phyloP scores from a whole-genome alignment of 441 rosid genomes.

The Eruca vesicaria region DNA sequence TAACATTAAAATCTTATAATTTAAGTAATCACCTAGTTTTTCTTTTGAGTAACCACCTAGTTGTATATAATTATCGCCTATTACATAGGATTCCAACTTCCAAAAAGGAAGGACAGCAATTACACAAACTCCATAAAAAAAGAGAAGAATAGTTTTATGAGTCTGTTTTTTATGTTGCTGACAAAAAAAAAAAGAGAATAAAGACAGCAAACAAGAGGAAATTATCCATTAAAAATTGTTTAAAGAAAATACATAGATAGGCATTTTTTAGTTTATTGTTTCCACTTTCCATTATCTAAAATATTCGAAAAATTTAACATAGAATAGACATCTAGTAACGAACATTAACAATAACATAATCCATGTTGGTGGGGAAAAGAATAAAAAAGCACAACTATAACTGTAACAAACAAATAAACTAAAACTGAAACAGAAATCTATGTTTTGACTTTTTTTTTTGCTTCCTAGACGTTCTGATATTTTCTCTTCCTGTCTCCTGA shows the following conservation, averaged over 20 bases:
- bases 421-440: background rate
- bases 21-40: too few relatives aligned
- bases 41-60: too few relatives aligned
- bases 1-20: too few relatives aligned
- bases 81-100: too few relatives aligned
- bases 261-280: background rate
- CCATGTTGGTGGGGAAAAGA: background rate
- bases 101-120: too few relatives aligned
- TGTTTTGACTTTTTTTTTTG: background rate
- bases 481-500: background rate
- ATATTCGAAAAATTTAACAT: background rate
- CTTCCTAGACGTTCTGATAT: background rate
- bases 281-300: background rate
- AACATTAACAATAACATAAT: background rate
- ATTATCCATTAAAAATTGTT: too few relatives aligned
- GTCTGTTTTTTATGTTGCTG: too few relatives aligned
- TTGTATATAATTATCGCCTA: too few relatives aligned
- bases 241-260: background rate
- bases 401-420: background rate
- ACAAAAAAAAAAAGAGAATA: too few relatives aligned
- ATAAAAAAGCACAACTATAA: background rate
- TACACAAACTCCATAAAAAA: too few relatives aligned
- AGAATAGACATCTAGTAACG: background rate
- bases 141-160: too few relatives aligned
- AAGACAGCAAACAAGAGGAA: too few relatives aligned